A percentile compares a stretch with the other conserved stretches of the same genome.
Conservation (phyloP, 768 basidiomycete species). For the Xerocomus spinulosus region DNA sequence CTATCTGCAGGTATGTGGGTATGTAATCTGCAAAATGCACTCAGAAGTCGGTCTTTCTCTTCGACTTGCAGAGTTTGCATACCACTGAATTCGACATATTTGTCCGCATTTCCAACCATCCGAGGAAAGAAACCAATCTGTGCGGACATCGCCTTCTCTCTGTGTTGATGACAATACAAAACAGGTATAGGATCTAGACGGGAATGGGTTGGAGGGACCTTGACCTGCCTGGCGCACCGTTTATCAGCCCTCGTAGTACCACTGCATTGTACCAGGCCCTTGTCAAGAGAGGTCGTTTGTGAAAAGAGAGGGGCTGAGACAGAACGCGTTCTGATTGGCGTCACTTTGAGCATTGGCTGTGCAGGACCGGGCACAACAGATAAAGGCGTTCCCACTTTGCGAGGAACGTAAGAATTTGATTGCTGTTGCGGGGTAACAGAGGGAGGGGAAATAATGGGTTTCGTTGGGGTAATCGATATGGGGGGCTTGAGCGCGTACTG, state of each 20-base stretch:
- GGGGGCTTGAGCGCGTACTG: constrained; percentile 20
- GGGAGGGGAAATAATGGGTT: constrained; percentile 18
- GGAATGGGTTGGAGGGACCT: constrained; percentile 32
- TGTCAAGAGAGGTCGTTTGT: constrained; percentile 16
- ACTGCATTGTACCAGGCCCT: constrained; percentile 45
- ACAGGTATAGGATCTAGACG: constrained; percentile 25
- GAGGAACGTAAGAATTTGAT: constrained; percentile 28
- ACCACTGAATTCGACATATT: constrained; percentile 60
- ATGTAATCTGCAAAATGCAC: constrained; percentile 54
- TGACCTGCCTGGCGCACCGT: constrained; percentile 58
- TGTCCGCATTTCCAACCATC: constrained; percentile 33
- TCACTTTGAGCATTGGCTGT: constrained; percentile 9
- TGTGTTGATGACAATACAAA: constrained; percentile 64
- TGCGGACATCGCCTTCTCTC: constrained; percentile 40
- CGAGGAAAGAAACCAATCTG: constrained; percentile 57
- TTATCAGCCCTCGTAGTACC: constrained; percentile 62
- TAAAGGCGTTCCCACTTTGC: neutral
- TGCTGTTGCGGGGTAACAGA: constrained; percentile 28
- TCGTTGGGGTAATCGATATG: constrained; percentile 7
- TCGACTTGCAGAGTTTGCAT: constrained; percentile 11
- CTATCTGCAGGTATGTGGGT: constrained; percentile 54
- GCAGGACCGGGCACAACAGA: constrained; percentile 5
- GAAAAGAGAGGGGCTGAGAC: constrained; percentile 17
- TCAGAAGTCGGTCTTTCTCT: constrained; percentile 3
- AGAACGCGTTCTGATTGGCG: constrained; percentile 20